Conservation (phyloP, 1,284 basidiomycete species). For the Fomitiporia mediterranea region DNA sequence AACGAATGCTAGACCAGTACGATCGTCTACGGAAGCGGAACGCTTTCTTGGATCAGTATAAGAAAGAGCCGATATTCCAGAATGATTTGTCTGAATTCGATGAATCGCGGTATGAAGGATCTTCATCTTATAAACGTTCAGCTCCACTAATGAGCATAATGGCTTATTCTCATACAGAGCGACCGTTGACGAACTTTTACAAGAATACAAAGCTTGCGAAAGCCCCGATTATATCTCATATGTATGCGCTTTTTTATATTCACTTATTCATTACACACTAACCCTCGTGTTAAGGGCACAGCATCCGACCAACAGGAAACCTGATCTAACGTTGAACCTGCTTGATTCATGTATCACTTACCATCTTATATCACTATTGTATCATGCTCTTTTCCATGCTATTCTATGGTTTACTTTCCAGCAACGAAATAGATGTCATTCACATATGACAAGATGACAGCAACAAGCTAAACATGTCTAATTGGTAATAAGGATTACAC, state of each 20-base stretch:
- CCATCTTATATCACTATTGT: slow-evolving; percentile 4
- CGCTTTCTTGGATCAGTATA: slow-evolving; percentile 97
- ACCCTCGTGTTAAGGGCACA: not conserved
- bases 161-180: slow-evolving; percentile 43
- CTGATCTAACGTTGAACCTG: too few relatives aligned
- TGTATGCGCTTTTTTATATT: slow-evolving; percentile 36
- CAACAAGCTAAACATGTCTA: not conserved
- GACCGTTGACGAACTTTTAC: slow-evolving; percentile 80
- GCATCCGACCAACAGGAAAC: not conserved
- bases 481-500: slow-evolving; percentile 3
- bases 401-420: not conserved
- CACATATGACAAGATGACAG: not conserved
- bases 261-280: not conserved
- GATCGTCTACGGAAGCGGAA: slow-evolving; percentile 86
- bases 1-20: slow-evolving; percentile 94
- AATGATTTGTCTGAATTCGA: slow-evolving; percentile 93
- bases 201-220: slow-evolving; percentile 92
- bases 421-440: not conserved
- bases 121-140: not conserved
- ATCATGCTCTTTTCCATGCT: slow-evolving; percentile 6
- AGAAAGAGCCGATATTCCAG: slow-evolving; percentile 93
- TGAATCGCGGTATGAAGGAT: slow-evolving; percentile 71
- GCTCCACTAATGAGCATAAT: too few relatives aligned
- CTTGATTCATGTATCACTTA: not conserved
- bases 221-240: slow-evolving; percentile 87